A percentile compares a stretch with the other conserved stretches of the same genome.
phyloP scores from a whole-genome alignment of 1,284 basidiomycete species.

The Leccinum griseonigrum region DNA sequence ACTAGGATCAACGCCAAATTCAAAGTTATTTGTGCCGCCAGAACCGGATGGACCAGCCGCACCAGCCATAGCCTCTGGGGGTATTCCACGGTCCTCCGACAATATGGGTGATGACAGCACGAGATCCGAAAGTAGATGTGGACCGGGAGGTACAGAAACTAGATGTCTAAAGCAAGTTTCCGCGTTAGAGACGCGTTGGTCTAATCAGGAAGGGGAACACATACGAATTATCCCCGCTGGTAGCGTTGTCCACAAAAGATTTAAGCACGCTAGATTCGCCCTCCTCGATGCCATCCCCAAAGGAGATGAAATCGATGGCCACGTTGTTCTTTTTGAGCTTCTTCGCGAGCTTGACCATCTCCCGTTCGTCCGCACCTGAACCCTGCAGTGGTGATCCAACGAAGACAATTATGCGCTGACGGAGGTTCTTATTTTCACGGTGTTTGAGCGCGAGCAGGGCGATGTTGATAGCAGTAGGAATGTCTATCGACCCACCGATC shows the following conservation, averaged over 20 bases:
- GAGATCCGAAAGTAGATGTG: slow-evolving; percentile 81
- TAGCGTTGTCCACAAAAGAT: slow-evolving; percentile 76
- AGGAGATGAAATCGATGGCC: slow-evolving; percentile 88
- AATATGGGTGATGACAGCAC: slow-evolving; percentile 84
- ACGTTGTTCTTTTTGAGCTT: slow-evolving; percentile 99
- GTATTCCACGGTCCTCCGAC: slow-evolving; percentile 73
- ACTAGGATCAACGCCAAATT: slow-evolving; percentile 92
- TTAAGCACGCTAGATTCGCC: slow-evolving; percentile 62
- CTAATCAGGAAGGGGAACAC: slow-evolving; percentile 27
- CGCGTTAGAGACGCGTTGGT: slow-evolving; percentile 4
- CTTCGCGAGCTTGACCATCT: slow-evolving; percentile 87
- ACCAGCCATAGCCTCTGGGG: slow-evolving; percentile 56
- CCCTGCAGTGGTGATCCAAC: slow-evolving; percentile 83
- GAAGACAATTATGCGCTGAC: slow-evolving; percentile 93
- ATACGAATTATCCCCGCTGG: slow-evolving; percentile 81
- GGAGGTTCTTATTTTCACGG: slow-evolving; percentile 96
- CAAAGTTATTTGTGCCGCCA: slow-evolving; percentile 60
- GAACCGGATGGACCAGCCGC: slow-evolving; percentile 47
- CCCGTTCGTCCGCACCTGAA: slow-evolving; percentile 67
- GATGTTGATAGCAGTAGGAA: slow-evolving; percentile 88
- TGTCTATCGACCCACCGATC: slow-evolving; percentile 80
- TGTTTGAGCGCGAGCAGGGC: slow-evolving; percentile 98
- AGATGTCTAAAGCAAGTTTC: slow-evolving; percentile 62
- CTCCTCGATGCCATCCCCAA: slow-evolving; percentile 70
- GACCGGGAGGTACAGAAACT: slow-evolving; percentile 75